Evolutionary conservation across 257 asterid species (phyloP).

Genomic region (Penstemon eatonii): DNA sequence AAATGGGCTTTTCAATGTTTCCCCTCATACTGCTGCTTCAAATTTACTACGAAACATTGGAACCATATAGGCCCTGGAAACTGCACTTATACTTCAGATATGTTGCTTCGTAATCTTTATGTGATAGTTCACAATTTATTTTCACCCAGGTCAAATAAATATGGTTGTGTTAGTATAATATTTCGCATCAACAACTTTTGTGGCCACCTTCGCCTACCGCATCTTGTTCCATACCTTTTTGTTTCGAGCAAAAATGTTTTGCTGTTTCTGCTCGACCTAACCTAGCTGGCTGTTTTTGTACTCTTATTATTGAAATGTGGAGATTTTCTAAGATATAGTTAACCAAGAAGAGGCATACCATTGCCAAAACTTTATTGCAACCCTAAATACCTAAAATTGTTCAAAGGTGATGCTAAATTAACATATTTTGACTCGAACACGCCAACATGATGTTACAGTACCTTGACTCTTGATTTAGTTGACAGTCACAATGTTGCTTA

Average conservation of each 20-base stretch:
- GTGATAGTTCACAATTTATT: no score
- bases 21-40: no score
- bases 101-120: no score
- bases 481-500: no score
- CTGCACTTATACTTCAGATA: no score
- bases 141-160: background rate
- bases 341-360: background rate
- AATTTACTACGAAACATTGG: no score
- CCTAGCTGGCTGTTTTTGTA: slow-evolving; percentile 12
- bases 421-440: background rate
- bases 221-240: background rate
- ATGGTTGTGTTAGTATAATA: background rate
- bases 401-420: background rate
- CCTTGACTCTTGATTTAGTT: no score
- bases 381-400: background rate
- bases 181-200: background rate
- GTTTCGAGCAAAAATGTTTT: background rate
- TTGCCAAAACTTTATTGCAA: slow-evolving; percentile 16
- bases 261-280: slow-evolving; percentile 16
- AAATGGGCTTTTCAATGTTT: background rate
- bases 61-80: no score
- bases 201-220: background rate
- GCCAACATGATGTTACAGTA: no score
- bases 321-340: slow-evolving; percentile 1
- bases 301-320: slow-evolving; percentile 10